A percentile compares a stretch with the other conserved stretches of the same genome.
Evolutionary conservation across 2,329 filamentous ascomycete genomes (phyloP).

Genomic region (Endoconidiophora polonica): DNA sequence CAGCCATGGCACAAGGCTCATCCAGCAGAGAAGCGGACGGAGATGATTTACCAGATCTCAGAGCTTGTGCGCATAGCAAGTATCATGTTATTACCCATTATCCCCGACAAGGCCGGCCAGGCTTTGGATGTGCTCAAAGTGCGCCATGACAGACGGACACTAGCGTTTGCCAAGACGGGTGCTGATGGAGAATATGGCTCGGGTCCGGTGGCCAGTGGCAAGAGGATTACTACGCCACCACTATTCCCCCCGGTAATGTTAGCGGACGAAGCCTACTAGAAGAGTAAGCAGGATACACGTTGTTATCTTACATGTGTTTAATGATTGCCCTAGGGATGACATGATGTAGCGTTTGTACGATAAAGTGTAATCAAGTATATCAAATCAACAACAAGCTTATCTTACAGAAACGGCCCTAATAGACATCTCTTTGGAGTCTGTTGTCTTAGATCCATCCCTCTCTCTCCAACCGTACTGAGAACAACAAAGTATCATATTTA

Average conservation of each 20-base stretch:
- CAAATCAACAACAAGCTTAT: too few relatives aligned
- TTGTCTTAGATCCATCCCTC: too few relatives aligned
- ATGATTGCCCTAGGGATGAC: neutral
- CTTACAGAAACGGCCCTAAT: too few relatives aligned
- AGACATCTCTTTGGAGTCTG: too few relatives aligned
- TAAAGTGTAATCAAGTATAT: too few relatives aligned
- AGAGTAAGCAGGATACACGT: neutral
- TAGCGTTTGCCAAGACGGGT: constrained; percentile 44
- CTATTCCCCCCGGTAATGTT: constrained; percentile 8
- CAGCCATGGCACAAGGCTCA: constrained; percentile 48
- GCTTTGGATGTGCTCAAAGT: constrained; percentile 71
- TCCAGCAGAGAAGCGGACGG: constrained; percentile 24
- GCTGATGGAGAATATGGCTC: constrained; percentile 55
- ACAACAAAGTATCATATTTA: too few relatives aligned
- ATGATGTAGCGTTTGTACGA: neutral
- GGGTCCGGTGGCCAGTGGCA: neutral
- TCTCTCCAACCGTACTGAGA: too few relatives aligned
- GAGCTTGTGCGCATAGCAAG: constrained; percentile 66
- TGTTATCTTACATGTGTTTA: neutral
- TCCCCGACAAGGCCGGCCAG: constrained; percentile 58
- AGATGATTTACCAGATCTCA: constrained; percentile 50
- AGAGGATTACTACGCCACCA: constrained; percentile 2
- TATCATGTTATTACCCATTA: constrained; percentile 80
- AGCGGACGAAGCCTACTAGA: constrained; percentile 6
- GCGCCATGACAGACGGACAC: constrained; percentile 38